Conservation (phyloP, 306 rosid species). For the Quercus variabilis region DNA sequence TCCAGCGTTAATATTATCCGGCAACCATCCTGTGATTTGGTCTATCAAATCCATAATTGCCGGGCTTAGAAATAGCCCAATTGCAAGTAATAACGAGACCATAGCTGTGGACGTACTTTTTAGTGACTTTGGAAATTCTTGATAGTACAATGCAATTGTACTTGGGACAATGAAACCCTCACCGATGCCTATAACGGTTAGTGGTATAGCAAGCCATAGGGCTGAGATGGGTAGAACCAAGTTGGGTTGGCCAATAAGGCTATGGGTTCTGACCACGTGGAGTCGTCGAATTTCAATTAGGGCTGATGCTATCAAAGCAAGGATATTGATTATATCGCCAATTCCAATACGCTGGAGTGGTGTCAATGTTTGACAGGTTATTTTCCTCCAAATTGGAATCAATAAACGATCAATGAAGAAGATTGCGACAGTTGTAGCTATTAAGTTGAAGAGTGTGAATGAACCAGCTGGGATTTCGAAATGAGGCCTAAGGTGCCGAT, state of each 20-base stretch:
- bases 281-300: constrained; percentile 20
- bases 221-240: constrained; percentile 21
- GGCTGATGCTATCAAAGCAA: constrained; percentile 11
- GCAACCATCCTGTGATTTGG: constrained; percentile 17
- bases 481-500: constrained; percentile 14
- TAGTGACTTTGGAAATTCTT: constrained; percentile 23
- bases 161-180: constrained; percentile 31
- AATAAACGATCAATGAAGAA: constrained; percentile 13
- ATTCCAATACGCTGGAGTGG: constrained; percentile 24
- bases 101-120: constrained; percentile 32
- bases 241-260: background rate
- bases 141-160: constrained; percentile 13
- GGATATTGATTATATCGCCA: constrained; percentile 10
- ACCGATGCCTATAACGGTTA: background rate
- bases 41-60: constrained; percentile 9
- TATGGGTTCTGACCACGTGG: background rate
- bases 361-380: background rate
- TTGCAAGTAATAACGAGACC: constrained; percentile 24
- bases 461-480: constrained; percentile 29
- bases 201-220: constrained; percentile 13
- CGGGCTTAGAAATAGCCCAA: constrained; percentile 20
- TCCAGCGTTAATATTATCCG: constrained; percentile 24
- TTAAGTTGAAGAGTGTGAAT: constrained; percentile 20
- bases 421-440: constrained; percentile 28
- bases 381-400: background rate